phyloP scores from a whole-genome alignment of 2,329 filamentous ascomycete genomes.

The Curvularia sp. region DNA sequence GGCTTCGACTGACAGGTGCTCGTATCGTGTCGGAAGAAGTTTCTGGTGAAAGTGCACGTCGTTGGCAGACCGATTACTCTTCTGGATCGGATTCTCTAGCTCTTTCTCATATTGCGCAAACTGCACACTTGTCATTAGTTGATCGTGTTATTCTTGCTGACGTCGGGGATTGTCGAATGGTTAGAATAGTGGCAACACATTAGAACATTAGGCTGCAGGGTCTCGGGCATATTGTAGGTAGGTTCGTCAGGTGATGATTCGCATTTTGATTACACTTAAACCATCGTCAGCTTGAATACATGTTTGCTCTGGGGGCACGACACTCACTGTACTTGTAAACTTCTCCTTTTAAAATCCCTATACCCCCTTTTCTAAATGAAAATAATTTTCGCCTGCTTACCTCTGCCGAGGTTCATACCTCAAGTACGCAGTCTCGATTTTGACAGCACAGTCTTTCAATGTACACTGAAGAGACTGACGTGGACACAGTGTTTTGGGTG shows the following conservation, averaged over 20 bases:
- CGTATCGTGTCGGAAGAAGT: constrained; percentile 21
- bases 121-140: constrained; percentile 12
- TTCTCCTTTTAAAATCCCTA: background rate
- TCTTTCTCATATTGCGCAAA: constrained; percentile 15
- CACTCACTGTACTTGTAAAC: constrained; percentile 26
- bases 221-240: constrained; percentile 11
- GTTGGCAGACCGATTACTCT: constrained; percentile 1
- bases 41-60: constrained; percentile 20
- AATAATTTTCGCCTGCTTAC: background rate
- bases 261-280: constrained; percentile 29
- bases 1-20: constrained; percentile 21
- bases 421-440: background rate
- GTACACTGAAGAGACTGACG: background rate
- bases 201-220: constrained; percentile 22
- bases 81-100: constrained; percentile 8
- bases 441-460: background rate
- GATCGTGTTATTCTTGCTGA: constrained; percentile 8
- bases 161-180: constrained; percentile 11
- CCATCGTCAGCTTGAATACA: constrained; percentile 23
- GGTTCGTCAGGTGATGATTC: constrained; percentile 17
- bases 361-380: background rate
- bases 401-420: background rate
- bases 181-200: constrained; percentile 18
- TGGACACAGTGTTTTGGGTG: background rate
- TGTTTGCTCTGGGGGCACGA: background rate